Base-by-base conservation (phyloP, 495 filamentous ascomycete genomes). In the Bryoglossum gracile region DNA sequence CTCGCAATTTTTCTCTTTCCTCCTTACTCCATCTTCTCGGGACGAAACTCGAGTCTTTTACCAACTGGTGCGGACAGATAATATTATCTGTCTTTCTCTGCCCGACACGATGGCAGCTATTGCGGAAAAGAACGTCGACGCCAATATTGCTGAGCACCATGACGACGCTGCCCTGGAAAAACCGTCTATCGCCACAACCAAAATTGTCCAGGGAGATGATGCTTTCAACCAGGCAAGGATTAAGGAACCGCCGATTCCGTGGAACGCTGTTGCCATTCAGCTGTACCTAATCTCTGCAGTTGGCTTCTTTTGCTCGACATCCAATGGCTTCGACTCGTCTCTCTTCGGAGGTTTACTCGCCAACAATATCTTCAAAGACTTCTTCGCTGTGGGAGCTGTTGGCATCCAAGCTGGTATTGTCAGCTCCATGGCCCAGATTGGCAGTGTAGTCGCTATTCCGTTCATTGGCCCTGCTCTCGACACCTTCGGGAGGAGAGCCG, bases 241-340 rank as follows among this genome's bases (percentile, higher is more conserved):
- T 41, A 62, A 62, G 53, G 59, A 64, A 41, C 61, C 61, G 21
- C 61, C 61, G 9, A 45, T 32, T 2, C 56, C 65, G 21, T 69
- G 55, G 54, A 65, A 58, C 22, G 56, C 34, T 14, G 50, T 57
- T 8, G 60, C 65, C 51, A 34, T 68, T 16, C 48, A 53, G 14
- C 56, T 70, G 3, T 68, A 68, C 42, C 48, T 51, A 35, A 62
- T 62, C 46, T 61, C 59, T 19, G 45, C 61, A 28, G 54, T 71
- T 43, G 68, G 63, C 11, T 71, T 68, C 49, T 56, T 67, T 46
- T 64, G 67, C 40, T 66, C 61, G 21, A 62, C 58, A 34, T 70
- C 74, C 46, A 78, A 77, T 48, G 76, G 76, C 24, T 80, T 75
- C 45, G 76, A 80, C 61, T 69, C 68, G 17, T 76, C 75, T 3